Evolutionary conservation across 2,329 filamentous ascomycete species (phyloP).

Genomic region (Hymenoscyphus linearis): DNA sequence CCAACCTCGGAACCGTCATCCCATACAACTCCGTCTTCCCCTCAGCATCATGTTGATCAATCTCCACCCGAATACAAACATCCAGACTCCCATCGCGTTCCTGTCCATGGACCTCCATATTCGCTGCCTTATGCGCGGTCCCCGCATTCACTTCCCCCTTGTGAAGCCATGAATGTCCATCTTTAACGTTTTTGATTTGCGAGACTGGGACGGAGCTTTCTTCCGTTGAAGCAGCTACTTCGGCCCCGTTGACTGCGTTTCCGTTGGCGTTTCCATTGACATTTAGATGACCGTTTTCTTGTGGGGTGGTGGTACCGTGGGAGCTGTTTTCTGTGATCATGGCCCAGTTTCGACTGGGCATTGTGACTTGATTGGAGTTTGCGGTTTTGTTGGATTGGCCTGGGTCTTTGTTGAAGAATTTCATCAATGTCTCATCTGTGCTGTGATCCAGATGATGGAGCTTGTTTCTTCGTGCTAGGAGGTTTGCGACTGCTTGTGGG

Average conservation of each 20-base stretch:
- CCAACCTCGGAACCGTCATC: slow-evolving; percentile 64
- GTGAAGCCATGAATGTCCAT: slow-evolving; percentile 69
- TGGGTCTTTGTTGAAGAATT: slow-evolving; percentile 87
- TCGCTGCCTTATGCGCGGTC: slow-evolving; percentile 69
- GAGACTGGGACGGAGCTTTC: not conserved
- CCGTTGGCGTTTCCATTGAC: slow-evolving; percentile 7
- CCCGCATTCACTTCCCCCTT: slow-evolving; percentile 73
- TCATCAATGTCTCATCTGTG: slow-evolving; percentile 88
- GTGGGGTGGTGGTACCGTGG: slow-evolving; percentile 41
- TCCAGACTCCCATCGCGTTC: slow-evolving; percentile 62
- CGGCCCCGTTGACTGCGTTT: not conserved
- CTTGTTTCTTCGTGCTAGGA: slow-evolving; percentile 86
- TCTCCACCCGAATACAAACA: slow-evolving; percentile 80
- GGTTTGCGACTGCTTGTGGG: slow-evolving; percentile 79
- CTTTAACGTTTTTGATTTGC: slow-evolving; percentile 38
- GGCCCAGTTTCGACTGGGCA: slow-evolving; percentile 90
- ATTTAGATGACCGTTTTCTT: slow-evolving; percentile 33
- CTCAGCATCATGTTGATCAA: slow-evolving; percentile 73
- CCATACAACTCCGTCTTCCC: slow-evolving; percentile 81
- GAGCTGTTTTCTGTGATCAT: slow-evolving; percentile 76
- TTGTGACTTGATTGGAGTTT: slow-evolving; percentile 75
- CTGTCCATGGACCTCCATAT: slow-evolving; percentile 47
- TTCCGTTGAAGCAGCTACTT: no score
- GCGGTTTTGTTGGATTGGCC: slow-evolving; percentile 70
- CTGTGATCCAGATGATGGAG: slow-evolving; percentile 62